These are phyloP conservation scores for Polyporus arcularius DNA, from an alignment of 768 basidiomycete species.

Conservation along the genomic window DNA sequence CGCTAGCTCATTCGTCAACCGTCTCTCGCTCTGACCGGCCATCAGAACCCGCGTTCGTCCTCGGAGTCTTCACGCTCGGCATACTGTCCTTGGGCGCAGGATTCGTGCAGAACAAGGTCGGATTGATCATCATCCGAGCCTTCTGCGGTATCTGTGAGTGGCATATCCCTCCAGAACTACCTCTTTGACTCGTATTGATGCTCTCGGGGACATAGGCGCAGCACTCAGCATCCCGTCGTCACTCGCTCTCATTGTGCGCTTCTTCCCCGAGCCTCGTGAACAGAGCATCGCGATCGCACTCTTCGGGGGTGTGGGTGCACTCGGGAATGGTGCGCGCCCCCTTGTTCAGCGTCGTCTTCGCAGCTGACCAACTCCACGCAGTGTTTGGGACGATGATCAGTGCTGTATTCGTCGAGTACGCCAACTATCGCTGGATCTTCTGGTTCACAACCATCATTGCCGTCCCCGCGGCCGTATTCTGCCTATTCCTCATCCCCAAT, in stretches of 20 bases:
- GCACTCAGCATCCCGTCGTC: constrained; percentile 43
- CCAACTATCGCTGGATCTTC: constrained; percentile 44
- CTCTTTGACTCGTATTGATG: not conserved
- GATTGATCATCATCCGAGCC: constrained; percentile 27
- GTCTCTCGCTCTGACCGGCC: not conserved
- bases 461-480: constrained; percentile 10
- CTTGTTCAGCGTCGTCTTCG: not conserved
- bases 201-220: constrained; percentile 27
- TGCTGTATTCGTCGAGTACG: constrained; percentile 32
- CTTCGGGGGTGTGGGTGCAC: constrained; percentile 41
- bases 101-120: constrained; percentile 25
- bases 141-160: constrained; percentile 24
- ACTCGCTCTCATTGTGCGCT: constrained; percentile 40
- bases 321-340: constrained; percentile 38
- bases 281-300: constrained; percentile 42
- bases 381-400: constrained; percentile 34
- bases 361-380: not conserved
- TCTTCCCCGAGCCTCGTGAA: constrained; percentile 41
- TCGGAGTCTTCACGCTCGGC: constrained; percentile 22
- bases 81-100: constrained; percentile 24
- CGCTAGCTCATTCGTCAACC: not conserved
- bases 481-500: not conserved
- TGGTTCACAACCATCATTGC: constrained; percentile 40
- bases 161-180: not conserved
- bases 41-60: constrained; percentile 23